Evolutionary conservation across 139 green algal genomes (phyloP), one percentile per base, ranked within the genome.

Genomic region (Coccomyxa sp.): DNA sequence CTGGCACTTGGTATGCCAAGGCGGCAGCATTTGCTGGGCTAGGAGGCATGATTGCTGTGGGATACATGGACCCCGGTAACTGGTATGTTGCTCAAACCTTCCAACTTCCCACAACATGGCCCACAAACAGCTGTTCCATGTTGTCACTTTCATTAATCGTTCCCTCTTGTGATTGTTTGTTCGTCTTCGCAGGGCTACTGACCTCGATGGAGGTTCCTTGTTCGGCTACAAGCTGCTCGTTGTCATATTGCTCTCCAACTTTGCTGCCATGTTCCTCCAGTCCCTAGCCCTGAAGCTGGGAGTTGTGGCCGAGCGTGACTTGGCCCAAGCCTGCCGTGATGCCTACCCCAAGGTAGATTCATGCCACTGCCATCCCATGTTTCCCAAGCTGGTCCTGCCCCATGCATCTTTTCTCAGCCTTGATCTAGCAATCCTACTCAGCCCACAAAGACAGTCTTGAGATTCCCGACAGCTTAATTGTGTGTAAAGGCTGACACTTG

Each of bases 31-130:
- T 91, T 58, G 83, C 82, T 9, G 91, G 91, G 16, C 68, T 92
- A 11, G 91, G 91, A 7, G 88, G 90, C 76, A 87, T 94, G 32
- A 82, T 94, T 68, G 87, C 77, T 66, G 90, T 94, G 0, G 91
- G 91, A n/a, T 94, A 94, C 81, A 93, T 84, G 30, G 89, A 91
- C 77, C 87, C 89, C 17, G 86, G 86, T 23, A 89, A 91, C 77
- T 91, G 85, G 85, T 79, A 23, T 23, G 74, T 51, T 51, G 38
- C 66, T 30, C 10, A 74, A 30, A 9, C 66, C 23, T 74, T 23
- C 66, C 66, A 74, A 74, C 66, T 74, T 74, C 66, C 66, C 38
- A 51, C 38, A 51, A 51, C 7, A 7, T 7, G 7, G 38, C 38
- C 38, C 38, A 51, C 7, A 51, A 7, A 51, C 38, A 51, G 38